Evolutionary conservation across 176 grass and related monocot species (phyloP).

Genomic region (Tillandsia leiboldiana): DNA sequence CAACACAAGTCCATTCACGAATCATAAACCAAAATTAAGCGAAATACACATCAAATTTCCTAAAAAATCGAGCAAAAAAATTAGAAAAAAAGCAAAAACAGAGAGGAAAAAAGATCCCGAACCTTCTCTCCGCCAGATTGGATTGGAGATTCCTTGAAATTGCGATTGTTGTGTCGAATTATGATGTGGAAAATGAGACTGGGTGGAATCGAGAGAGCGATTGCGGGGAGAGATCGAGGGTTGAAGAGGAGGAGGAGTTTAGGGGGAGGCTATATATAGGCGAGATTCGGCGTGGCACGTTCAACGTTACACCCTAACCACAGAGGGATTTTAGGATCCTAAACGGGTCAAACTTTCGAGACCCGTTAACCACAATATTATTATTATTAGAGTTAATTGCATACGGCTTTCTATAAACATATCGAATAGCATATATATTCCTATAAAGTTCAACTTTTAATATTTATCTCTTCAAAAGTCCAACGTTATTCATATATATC

Average conservation of each 20-base stretch:
- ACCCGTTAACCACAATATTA: not conserved
- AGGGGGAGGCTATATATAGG: not conserved
- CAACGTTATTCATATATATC: no score
- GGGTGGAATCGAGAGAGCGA: not conserved
- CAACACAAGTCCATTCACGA: not conserved
- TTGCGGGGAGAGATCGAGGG: not conserved
- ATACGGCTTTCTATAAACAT: no score
- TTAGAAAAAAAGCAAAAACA: not conserved
- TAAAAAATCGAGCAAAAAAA: not conserved
- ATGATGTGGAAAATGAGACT: not conserved
- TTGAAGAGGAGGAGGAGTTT: no score
- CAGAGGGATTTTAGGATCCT: not conserved
- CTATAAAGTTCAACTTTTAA: no score
- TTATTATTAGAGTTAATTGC: no score
- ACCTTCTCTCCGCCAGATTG: not conserved
- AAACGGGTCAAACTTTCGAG: not conserved
- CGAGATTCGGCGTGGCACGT: not conserved
- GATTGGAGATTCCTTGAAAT: not conserved
- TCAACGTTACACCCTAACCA: not conserved
- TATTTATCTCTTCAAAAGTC: no score
- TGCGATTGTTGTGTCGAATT: not conserved
- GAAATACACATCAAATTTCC: not conserved
- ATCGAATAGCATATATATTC: no score
- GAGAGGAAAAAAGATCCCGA: not conserved
- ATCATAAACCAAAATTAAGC: not conserved